Percentiles rank a stretch among this genome's conserved stretches.
phyloP scores from a whole-genome alignment of 2,329 filamentous ascomycete genomes.

The Thielaviopsis populi region DNA sequence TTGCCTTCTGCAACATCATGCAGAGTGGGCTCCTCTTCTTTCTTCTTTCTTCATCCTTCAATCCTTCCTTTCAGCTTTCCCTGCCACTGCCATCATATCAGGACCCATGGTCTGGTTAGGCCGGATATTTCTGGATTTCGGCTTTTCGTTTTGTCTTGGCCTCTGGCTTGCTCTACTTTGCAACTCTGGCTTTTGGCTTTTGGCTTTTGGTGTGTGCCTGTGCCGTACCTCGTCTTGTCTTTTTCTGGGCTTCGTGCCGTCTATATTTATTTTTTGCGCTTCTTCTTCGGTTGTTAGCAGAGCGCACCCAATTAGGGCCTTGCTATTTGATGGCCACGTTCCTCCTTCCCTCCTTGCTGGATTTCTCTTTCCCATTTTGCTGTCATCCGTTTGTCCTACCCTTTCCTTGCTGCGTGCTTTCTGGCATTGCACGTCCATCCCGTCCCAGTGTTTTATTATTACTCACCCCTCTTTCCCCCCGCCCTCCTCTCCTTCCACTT shows the following conservation, averaged over 20 bases:
- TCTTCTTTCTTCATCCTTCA: conserved; percentile 3
- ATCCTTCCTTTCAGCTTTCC: conserved; percentile 1
- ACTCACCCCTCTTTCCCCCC: background rate
- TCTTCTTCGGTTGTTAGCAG: background rate
- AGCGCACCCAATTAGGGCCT: background rate
- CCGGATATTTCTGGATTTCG: background rate
- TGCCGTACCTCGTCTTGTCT: background rate
- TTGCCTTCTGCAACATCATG: background rate
- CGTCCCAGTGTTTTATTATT: conserved; percentile 3
- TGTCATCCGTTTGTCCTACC: background rate
- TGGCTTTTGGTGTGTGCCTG: background rate
- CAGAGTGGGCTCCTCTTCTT: background rate
- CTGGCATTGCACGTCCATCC: background rate
- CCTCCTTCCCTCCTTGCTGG: background rate
- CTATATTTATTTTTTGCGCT: background rate
- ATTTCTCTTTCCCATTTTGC: background rate
- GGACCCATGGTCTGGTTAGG: background rate
- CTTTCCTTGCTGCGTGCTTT: background rate
- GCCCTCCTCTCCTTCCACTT: background rate
- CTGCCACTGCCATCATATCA: background rate
- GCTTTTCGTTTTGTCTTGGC: background rate
- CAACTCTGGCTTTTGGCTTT: background rate
- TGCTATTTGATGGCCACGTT: background rate
- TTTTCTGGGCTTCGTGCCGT: background rate
- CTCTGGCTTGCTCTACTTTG: background rate